These are phyloP conservation scores for Trametes sp. DNA, from an alignment of 1,284 basidiomycete species.

Conservation along the genomic window DNA sequence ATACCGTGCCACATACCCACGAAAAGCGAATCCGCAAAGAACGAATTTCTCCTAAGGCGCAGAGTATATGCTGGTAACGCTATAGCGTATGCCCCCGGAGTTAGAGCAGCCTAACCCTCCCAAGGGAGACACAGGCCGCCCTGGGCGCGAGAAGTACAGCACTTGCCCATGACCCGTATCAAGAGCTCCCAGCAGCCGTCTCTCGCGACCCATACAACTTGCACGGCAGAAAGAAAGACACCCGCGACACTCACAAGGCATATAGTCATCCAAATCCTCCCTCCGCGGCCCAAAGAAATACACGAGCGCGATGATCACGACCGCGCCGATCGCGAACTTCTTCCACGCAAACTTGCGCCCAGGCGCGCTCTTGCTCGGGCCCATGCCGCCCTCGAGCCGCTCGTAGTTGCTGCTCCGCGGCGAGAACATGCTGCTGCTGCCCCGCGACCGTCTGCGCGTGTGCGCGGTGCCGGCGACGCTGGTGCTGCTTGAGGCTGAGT, in stretches of 20 bases:
- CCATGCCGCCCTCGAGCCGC: slow-evolving; percentile 68
- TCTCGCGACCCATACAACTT: too few relatives aligned
- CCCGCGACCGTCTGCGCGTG: slow-evolving; percentile 18
- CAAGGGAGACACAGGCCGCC: too few relatives aligned
- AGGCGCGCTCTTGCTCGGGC: slow-evolving; percentile 45
- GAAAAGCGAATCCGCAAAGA: too few relatives aligned
- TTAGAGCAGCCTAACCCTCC: too few relatives aligned
- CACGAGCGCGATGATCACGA: slow-evolving; percentile 61
- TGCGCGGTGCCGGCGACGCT: slow-evolving; percentile 5
- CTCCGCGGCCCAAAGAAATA: slow-evolving; percentile 69
- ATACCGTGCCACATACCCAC: too few relatives aligned
- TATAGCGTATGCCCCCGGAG: too few relatives aligned
- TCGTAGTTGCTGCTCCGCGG: slow-evolving; percentile 65
- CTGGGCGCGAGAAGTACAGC: too few relatives aligned
- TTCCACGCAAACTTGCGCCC: slow-evolving; percentile 63
- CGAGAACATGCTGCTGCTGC: slow-evolving; percentile 44
- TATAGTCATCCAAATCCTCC: slow-evolving; percentile 41
- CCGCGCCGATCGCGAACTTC: slow-evolving; percentile 66
- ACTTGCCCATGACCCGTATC: too few relatives aligned
- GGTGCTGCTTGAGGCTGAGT: background rate
- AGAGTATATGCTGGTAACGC: too few relatives aligned
- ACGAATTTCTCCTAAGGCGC: too few relatives aligned
- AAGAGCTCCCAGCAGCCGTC: too few relatives aligned
- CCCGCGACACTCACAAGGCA: slow-evolving; percentile 40
- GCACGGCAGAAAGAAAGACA: background rate